These are phyloP conservation scores for Colletotrichum phormii DNA, from an alignment of 2,329 filamentous ascomycete genomes.

Conservation along the genomic window DNA sequence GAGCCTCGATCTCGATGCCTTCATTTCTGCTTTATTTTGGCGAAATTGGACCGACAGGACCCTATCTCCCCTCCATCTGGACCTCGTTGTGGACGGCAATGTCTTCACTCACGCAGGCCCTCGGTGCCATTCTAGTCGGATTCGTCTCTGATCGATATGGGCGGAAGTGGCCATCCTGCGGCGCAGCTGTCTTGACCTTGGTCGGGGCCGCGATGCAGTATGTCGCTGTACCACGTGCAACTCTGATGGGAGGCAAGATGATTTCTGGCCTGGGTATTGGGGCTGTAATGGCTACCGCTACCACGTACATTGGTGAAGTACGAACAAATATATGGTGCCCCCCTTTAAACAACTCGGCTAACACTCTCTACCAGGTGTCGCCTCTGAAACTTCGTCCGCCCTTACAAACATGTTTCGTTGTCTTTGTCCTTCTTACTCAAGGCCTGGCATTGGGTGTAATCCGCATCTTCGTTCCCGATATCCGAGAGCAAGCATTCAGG, in stretches of 20 bases:
- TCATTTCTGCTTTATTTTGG: neutral
- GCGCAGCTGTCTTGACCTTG: neutral
- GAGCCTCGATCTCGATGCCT: neutral
- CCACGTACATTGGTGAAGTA: too few relatives aligned
- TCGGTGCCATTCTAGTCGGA: neutral
- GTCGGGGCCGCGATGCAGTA: neutral
- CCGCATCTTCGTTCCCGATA: conserved; percentile 5
- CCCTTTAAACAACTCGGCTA: too few relatives aligned
- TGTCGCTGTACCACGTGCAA: neutral
- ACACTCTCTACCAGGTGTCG: too few relatives aligned
- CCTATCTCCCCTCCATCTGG: neutral
- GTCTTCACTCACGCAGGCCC: neutral
- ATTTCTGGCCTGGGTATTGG: too few relatives aligned
- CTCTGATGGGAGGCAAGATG: neutral
- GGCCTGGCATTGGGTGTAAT: too few relatives aligned
- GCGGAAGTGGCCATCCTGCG: neutral
- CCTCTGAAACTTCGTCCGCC: too few relatives aligned
- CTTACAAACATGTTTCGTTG: too few relatives aligned
- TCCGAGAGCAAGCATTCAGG: conserved; percentile 7
- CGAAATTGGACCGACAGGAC: neutral
- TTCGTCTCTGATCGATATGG: neutral
- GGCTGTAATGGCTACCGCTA: too few relatives aligned
- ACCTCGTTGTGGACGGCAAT: neutral
- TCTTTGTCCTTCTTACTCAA: too few relatives aligned
- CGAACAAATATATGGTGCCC: too few relatives aligned